phyloP scores from a whole-genome alignment of 805 yeast species.

The Metschnikowia aberdeeniae region DNA sequence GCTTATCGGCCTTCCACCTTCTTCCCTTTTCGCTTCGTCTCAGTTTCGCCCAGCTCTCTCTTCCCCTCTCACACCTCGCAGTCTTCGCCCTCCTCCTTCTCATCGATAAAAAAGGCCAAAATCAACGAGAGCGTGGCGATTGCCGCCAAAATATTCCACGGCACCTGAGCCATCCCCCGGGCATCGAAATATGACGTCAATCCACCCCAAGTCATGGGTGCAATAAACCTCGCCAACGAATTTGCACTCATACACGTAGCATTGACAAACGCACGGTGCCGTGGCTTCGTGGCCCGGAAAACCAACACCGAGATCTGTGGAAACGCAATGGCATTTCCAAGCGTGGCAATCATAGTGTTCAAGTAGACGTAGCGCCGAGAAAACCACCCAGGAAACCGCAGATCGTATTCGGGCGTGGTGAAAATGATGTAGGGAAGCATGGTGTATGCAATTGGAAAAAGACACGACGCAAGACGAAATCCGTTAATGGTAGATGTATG shows the following conservation, averaged over 20 bases:
- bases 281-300: constrained; percentile 50
- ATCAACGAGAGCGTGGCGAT: constrained; percentile 17
- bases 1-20: no score
- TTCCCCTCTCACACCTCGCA: no score
- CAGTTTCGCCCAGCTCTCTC: no score
- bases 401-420: constrained; percentile 32
- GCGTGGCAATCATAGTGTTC: constrained; percentile 22
- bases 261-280: constrained; percentile 56
- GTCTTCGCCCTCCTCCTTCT: constrained; percentile 9
- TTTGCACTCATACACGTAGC: constrained; percentile 52
- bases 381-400: constrained; percentile 22
- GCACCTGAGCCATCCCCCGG: constrained; percentile 22
- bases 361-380: constrained; percentile 25
- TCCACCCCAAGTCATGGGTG: constrained; percentile 55
- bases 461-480: constrained; percentile 35
- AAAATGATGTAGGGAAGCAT: constrained; percentile 47
- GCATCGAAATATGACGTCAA: constrained; percentile 29
- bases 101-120: constrained; percentile 13
- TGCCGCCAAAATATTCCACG: constrained; percentile 31
- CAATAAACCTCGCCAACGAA: constrained; percentile 53
- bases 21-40: no score
- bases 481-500: constrained; percentile 42
- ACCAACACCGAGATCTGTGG: constrained; percentile 53
- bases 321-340: constrained; percentile 44
- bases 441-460: constrained; percentile 45